These are phyloP conservation scores for Termitomyces bulborhizus DNA, from an alignment of 768 basidiomycete species.

Conservation along the genomic window DNA sequence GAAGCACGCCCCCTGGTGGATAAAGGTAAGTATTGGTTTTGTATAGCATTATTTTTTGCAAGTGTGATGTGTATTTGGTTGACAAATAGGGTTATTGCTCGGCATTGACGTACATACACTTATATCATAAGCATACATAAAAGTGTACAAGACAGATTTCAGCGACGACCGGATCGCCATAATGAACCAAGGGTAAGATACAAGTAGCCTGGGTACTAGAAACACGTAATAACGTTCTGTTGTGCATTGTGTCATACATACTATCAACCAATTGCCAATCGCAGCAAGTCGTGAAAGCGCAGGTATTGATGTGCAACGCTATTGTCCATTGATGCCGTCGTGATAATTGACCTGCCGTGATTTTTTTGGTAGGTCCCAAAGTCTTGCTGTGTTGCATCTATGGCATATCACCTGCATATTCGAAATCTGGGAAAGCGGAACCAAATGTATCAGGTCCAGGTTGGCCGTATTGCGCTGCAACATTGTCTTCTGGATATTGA, in stretches of 20 bases:
- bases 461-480: constrained; percentile 51
- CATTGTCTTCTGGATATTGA: constrained; percentile 72
- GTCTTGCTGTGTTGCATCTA: constrained; percentile 2
- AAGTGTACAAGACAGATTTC: constrained; percentile 8
- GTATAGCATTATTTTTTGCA: constrained; percentile 38
- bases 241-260: neutral
- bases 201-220: constrained; percentile 2
- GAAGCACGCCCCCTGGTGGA: constrained; percentile 21
- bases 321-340: neutral
- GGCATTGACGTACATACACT: neutral
- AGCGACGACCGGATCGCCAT: constrained; percentile 9
- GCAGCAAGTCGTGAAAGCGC: constrained; percentile 1
- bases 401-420: constrained; percentile 43
- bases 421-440: constrained; percentile 69
- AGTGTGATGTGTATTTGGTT: constrained; percentile 38
- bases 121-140: neutral
- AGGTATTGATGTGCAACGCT: neutral
- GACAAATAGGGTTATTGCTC: constrained; percentile 4
- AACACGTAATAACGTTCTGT: neutral
- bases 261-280: constrained; percentile 2
- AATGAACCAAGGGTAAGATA: constrained; percentile 5
- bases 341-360: neutral
- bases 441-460: constrained; percentile 58
- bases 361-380: neutral
- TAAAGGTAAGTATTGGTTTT: constrained; percentile 27